Conservation (phyloP, 441 rosid species). For the Populus hybrid region DNA sequence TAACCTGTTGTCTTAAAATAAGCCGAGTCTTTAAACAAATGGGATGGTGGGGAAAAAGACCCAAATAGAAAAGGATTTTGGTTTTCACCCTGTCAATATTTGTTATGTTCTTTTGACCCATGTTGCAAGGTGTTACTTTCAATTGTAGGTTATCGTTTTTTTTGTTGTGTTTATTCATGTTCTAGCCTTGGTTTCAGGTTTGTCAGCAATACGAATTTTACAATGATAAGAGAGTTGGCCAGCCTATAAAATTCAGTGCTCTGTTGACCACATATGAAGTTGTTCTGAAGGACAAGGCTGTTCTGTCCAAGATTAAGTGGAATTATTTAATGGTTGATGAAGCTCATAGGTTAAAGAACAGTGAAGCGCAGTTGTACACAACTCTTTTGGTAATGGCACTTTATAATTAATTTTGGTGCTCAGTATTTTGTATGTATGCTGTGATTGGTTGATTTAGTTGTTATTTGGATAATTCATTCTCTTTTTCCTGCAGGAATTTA, state of each 20-base stretch:
- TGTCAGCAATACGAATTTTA: constrained; percentile 96
- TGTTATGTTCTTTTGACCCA: neutral
- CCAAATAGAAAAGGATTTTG: neutral
- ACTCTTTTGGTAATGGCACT: constrained; percentile 69
- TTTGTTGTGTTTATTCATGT: constrained; percentile 3
- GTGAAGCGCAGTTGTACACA: constrained; percentile 98
- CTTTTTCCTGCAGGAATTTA: constrained; percentile 71
- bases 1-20: neutral
- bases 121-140: neutral
- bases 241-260: constrained; percentile 86
- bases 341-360: constrained; percentile 98
- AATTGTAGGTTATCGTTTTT: neutral
- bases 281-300: constrained; percentile 92
- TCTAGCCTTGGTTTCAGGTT: constrained; percentile 49
- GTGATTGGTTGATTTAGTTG: constrained; percentile 13
- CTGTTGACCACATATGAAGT: constrained; percentile 98
- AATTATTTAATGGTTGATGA: constrained; percentile 99
- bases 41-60: neutral
- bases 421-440: constrained; percentile 2
- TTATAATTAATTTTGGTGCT: constrained; percentile 8
- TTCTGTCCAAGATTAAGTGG: constrained; percentile 97
- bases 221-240: constrained; percentile 80
- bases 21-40: neutral
- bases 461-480: constrained; percentile 11
- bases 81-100: neutral